phyloP scores from a whole-genome alignment of 352 stramenopile genomes.

The Aphanomyces invadans region DNA sequence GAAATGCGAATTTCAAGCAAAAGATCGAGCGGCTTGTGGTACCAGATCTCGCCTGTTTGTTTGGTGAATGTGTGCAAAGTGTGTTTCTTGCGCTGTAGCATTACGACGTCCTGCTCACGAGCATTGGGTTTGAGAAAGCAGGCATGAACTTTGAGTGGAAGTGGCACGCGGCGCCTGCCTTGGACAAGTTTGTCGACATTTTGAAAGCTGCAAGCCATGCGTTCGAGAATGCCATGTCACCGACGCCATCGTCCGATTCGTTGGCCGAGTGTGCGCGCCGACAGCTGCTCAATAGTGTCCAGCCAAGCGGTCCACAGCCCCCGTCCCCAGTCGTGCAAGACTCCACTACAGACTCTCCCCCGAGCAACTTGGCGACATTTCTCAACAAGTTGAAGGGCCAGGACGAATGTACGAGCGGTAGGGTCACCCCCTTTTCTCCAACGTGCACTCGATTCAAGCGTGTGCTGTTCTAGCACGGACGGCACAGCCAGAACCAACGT shows the following conservation, averaged over 20 bases:
- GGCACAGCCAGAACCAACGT: conserved; percentile 30
- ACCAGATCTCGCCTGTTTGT: neutral
- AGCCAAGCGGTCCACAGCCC: neutral
- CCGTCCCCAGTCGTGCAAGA: no score
- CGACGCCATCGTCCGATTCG: neutral
- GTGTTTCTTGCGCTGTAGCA: no score
- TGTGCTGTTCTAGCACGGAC: no score
- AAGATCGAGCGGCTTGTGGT: conserved; percentile 78
- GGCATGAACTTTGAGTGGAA: conserved; percentile 80
- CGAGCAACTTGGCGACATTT: neutral
- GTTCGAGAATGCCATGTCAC: neutral
- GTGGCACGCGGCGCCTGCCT: conserved; percentile 63
- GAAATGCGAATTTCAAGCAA: conserved; percentile 79
- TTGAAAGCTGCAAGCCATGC: conserved; percentile 38
- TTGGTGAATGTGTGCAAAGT: no score
- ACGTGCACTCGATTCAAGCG: no score
- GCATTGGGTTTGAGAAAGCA: conserved; percentile 65
- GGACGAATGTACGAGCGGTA: neutral
- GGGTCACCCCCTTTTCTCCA: no score
- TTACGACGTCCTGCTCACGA: conserved; percentile 63
- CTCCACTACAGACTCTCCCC: no score
- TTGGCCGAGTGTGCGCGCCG: neutral
- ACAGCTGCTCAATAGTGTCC: neutral
- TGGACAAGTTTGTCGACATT: conserved; percentile 60
- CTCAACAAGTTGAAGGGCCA: neutral